A percentile compares a stretch with the other conserved stretches of the same genome.
These are phyloP conservation scores for Diaporthe sp. DNA, from an alignment of 2,329 filamentous ascomycete species.

Conservation along the genomic window DNA sequence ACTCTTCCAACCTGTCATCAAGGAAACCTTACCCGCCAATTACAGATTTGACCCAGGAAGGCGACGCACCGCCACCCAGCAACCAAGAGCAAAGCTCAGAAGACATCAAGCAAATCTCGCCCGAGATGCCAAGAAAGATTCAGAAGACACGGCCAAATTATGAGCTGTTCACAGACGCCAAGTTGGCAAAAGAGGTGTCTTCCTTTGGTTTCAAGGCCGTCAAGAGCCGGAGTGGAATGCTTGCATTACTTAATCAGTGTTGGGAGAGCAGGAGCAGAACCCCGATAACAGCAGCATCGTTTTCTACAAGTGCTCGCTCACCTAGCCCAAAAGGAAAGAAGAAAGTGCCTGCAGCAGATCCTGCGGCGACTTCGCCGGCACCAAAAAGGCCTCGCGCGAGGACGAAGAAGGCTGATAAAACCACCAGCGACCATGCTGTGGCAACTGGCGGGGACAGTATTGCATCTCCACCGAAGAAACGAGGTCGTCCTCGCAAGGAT, in stretches of 20 bases:
- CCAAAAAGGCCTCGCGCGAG: conserved; percentile 50
- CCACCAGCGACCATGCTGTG: conserved; percentile 51
- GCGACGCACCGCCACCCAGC: conserved; percentile 49
- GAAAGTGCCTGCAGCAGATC: conserved; percentile 1
- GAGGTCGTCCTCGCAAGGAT: conserved; percentile 60
- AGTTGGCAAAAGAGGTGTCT: conserved; percentile 73
- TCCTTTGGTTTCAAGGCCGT: conserved; percentile 81
- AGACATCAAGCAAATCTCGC: conserved; percentile 38
- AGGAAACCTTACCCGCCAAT: conserved; percentile 15
- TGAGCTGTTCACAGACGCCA: conserved; percentile 71
- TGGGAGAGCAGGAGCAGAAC: conserved; percentile 72
- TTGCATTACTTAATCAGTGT: conserved; percentile 77
- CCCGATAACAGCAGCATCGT: conserved; percentile 33
- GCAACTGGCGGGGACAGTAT: conserved; percentile 48
- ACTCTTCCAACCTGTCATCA: background rate
- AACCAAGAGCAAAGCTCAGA: conserved; percentile 50
- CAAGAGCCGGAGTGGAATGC: conserved; percentile 77
- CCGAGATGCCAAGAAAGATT: conserved; percentile 10
- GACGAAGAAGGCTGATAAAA: conserved; percentile 50
- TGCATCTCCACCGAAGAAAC: conserved; percentile 52
- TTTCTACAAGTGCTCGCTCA: conserved; percentile 43
- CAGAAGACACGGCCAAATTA: conserved; percentile 66
- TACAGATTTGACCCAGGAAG: conserved; percentile 31
- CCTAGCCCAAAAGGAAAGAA: conserved; percentile 42
- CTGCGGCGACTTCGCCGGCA: background rate